Base-by-base conservation (phyloP, 1,284 basidiomycete species). In the Inonotus hispidus region DNA sequence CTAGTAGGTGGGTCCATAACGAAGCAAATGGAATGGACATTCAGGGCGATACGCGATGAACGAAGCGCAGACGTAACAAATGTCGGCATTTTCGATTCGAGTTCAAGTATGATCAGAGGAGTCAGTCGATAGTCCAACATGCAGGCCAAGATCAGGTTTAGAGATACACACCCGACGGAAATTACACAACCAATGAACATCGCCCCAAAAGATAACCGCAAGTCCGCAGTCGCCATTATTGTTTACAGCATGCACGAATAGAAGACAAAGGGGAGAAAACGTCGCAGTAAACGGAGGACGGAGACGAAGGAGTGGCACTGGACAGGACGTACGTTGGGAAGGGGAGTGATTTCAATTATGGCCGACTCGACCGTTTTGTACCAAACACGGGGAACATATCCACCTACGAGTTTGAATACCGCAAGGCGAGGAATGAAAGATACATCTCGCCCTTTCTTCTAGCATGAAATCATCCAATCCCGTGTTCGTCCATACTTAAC, bases 181-280 rank as follows among this genome's bases (percentile, higher is more conserved):
- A 63, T 63, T 10, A 60, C 41, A 39, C 54, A 56, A 7, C 62
- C 62, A 35, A 63, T 60, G 58, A 56, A 57, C 62, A 63, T 63
- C 14, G 62, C 58, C 7, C 62, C 62, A 37, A 63, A 63, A 8
- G 58, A 29, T 23, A 63, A 39, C 5, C 58, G 58, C 14, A 63
- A 32, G n/a, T 63, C 55, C 38, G 43, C 53, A 19, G 58, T 60
- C 27, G 62, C 62, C 62, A 63, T 63, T 14, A 37, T 23, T 19
- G 21, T 35, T n/a, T 52, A 23, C 46, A 23, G 19, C 5, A 39
- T 14, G 38, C 25, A 14, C 32, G 46, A 50, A 39, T n/a, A 32
- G 16, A 47, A 25, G 25, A 13, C 8, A 50, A 14, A 29, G 16
- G 47, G 49, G 47, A 52, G n/a, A 3, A 23, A 2, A 32, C 19